Conservation (phyloP, 2,329 filamentous ascomycete species). For the Orbilia javanica region DNA sequence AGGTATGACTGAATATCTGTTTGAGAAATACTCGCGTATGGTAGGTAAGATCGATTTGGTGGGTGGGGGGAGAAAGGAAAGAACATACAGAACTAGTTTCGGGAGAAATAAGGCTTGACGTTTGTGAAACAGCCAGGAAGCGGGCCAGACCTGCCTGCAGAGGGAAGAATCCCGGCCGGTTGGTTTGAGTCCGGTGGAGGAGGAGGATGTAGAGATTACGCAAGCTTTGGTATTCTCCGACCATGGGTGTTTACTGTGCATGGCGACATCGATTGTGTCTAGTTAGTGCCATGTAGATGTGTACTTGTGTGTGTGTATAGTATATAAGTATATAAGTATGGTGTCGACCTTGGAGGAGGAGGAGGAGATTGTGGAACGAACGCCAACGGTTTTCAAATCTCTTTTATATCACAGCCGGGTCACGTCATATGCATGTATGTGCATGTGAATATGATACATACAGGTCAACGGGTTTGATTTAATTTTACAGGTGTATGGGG, state of each 20-base stretch:
- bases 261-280: not conserved
- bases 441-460: too few species aligned
- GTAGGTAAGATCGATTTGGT: not conserved
- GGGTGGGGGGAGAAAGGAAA: too few species aligned
- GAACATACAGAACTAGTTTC: too few species aligned
- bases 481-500: too few species aligned
- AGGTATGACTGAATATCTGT: not conserved
- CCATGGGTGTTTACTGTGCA: not conserved
- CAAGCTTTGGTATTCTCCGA: slow-evolving; percentile 20
- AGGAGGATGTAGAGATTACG: slow-evolving; percentile 7
- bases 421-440: not conserved
- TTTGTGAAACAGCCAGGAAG: slow-evolving; percentile 4
- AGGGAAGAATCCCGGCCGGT: slow-evolving; percentile 1
- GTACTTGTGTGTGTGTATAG: not conserved
- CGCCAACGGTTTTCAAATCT: slow-evolving; percentile 6
- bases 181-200: slow-evolving; percentile 14
- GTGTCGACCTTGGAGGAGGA: too few species aligned
- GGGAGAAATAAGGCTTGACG: slow-evolving; percentile 10
- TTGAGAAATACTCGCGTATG: not conserved
- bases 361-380: not conserved
- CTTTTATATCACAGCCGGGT: not conserved
- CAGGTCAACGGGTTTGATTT: too few species aligned
- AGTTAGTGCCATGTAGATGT: too few species aligned
- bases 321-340: not conserved
- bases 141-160: not conserved